These are phyloP conservation scores for Priceomyces castillae DNA, from an alignment of 805 yeast genomes.

Conservation along the genomic window DNA sequence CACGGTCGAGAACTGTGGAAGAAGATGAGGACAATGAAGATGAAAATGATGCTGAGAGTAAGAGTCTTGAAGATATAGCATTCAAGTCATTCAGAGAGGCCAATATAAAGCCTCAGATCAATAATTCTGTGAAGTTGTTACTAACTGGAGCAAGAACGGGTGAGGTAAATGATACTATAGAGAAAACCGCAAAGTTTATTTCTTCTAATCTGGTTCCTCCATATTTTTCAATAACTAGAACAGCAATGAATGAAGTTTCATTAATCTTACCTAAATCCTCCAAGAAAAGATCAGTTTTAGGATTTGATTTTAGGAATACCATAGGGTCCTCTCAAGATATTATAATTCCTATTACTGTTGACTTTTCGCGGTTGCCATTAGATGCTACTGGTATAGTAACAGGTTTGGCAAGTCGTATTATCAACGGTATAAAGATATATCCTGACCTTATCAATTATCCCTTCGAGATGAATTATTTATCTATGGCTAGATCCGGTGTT, in stretches of 20 bases:
- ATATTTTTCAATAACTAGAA: conserved; percentile 53
- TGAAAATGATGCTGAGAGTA: not conserved
- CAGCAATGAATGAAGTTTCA: conserved; percentile 50
- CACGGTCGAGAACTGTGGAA: not conserved
- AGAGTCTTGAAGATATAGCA: conserved; percentile 28
- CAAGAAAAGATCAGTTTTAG: conserved; percentile 32
- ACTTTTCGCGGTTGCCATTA: conserved; percentile 51
- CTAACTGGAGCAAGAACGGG: conserved; percentile 60
- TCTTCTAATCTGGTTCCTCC: conserved; percentile 31
- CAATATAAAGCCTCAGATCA: conserved; percentile 45
- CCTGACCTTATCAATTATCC: conserved; percentile 17
- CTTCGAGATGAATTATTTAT: conserved; percentile 55
- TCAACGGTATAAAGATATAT: conserved; percentile 25
- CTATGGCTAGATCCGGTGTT: conserved; percentile 59
- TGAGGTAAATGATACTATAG: conserved; percentile 40
- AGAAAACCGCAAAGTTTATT: conserved; percentile 40
- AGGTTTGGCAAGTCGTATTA: conserved; percentile 53
- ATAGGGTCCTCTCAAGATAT: conserved; percentile 58
- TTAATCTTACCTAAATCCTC: conserved; percentile 45
- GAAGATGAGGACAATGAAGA: not conserved
- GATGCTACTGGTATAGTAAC: conserved; percentile 67
- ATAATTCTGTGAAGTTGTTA: conserved; percentile 38
- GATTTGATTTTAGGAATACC: conserved; percentile 40
- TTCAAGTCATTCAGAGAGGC: conserved; percentile 35
- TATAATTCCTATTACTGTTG: conserved; percentile 55